Base-by-base conservation (phyloP, 169 alveolate genomes). In the Cryptosporidium meleagridis region DNA sequence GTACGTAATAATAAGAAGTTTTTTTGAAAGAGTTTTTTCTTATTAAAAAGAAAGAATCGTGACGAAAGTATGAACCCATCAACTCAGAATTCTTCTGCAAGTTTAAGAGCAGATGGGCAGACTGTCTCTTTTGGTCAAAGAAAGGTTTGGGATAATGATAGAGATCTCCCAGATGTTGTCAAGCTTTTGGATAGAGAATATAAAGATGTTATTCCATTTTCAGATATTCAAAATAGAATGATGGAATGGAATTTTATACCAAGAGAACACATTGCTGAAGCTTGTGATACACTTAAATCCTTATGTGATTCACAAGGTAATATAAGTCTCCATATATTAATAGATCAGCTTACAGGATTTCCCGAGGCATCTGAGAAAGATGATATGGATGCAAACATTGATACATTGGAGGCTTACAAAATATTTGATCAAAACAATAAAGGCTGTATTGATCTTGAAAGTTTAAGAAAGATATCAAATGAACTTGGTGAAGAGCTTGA, bases 121-220 rank as follows among this genome's bases (percentile, higher is more conserved):
- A 80, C 87, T 14, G 87, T 80, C 35, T 80, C 87, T 65, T 80
- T 80, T 39, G 87, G 87, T 41, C 87, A 80, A 48, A 80, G 87
- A 62, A 80, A 80, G n/a, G 35, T 80, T 29, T 80, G 87, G 87
- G 87, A 80, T 62, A 80, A 80, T 80, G 75, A 65, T 0, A 59
- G 87, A 41, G 87, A 80, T 80, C 75, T 80, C 33, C 80, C 87
- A 3, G 87, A 80, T 80, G 87, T 80, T 18, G 67, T 80, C 12
- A 80, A 26, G 41, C 41, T 80, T 37, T 70, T 80, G 23, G 87
- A 80, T 23, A 37, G 87, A 53, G 87, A 80, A 58, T 80, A 80
- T 45, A 80, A 80, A 1, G 87, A 80, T 6, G 75, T 65, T 26
- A 80, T 80, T 58, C 87, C 87, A 44, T 65, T 80, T 21, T n/a